Conservation (phyloP, 1,284 basidiomycete species). For the Apiotrichum domesticum region DNA sequence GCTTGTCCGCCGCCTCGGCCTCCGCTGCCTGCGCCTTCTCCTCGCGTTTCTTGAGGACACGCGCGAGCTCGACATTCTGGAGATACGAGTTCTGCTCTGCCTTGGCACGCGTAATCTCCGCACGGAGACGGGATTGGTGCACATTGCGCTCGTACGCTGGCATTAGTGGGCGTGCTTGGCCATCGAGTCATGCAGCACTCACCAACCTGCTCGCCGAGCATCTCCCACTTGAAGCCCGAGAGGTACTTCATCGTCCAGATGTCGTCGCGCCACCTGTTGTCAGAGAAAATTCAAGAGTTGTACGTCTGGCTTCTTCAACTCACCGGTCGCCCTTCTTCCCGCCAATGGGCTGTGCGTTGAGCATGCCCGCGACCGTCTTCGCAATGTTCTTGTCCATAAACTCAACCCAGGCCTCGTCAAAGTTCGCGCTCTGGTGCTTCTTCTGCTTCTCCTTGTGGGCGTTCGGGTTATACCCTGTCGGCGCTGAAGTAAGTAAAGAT, state of each 20-base stretch:
- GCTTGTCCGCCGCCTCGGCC: conserved; percentile 1
- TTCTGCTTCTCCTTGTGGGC: conserved; percentile 22
- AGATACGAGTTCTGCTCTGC: conserved; percentile 90
- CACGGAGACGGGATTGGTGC: conserved; percentile 77
- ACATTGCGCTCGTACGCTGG: conserved; percentile 87
- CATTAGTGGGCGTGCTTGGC: conserved; percentile 1
- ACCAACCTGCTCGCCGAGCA: conserved; percentile 98
- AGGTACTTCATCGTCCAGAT: conserved; percentile 99
- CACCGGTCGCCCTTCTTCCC: conserved; percentile 71
- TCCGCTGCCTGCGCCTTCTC: conserved; percentile 55
- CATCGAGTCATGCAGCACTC: conserved; percentile 42
- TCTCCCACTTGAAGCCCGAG: conserved; percentile 96
- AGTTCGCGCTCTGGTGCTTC: conserved; percentile 77
- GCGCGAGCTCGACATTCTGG: conserved; percentile 87
- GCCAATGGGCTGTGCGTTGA: conserved; percentile 93
- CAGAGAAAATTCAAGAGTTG: no score
- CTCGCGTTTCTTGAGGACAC: conserved; percentile 79
- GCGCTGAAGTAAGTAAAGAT: conserved; percentile 18
- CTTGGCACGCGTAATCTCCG: conserved; percentile 81
- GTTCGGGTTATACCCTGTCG: conserved; percentile 35
- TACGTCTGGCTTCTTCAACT: conserved; percentile 4
- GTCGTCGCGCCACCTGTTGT: conserved; percentile 77
- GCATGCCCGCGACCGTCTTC: conserved; percentile 82
- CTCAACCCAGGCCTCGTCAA: conserved; percentile 97
- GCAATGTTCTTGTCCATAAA: conserved; percentile 90